phyloP scores from a whole-genome alignment of 257 asterid genomes.

The Solanum megistacrolobum region DNA sequence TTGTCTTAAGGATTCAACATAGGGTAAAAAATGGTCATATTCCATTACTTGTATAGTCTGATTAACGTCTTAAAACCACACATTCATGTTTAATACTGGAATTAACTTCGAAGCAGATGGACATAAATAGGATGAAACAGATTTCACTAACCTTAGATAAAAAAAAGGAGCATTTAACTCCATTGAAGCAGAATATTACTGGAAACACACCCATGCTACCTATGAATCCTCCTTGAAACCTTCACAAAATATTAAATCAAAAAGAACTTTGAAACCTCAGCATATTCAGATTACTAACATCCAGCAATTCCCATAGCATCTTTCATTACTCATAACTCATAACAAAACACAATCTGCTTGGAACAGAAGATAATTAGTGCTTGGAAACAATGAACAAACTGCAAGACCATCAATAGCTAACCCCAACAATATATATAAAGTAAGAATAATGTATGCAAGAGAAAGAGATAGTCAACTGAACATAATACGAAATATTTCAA shows the following conservation, averaged over 20 bases:
- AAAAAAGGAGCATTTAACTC: neutral
- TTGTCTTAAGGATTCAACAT: neutral
- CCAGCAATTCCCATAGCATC: neutral
- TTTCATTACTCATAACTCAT: neutral
- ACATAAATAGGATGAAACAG: neutral
- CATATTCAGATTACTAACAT: neutral
- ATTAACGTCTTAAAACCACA: neutral
- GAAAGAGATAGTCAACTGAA: neutral
- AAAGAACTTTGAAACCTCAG: neutral
- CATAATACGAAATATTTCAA: neutral
- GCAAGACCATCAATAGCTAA: neutral
- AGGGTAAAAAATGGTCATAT: neutral
- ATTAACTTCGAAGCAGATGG: neutral
- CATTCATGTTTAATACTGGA: neutral
- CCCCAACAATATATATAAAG: too few relatives aligned
- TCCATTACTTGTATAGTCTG: neutral
- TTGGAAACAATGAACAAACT: neutral
- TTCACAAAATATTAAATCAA: neutral
- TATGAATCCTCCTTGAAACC: neutral
- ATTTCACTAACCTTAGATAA: neutral
- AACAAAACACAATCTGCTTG: neutral
- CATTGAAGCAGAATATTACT: neutral
- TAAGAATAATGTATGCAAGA: neutral
- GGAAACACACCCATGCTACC: neutral
- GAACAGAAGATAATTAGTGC: neutral